These are phyloP conservation scores for Colletotrichum sansevieriae DNA, from an alignment of 2,329 filamentous ascomycete genomes.

Conservation along the genomic window DNA sequence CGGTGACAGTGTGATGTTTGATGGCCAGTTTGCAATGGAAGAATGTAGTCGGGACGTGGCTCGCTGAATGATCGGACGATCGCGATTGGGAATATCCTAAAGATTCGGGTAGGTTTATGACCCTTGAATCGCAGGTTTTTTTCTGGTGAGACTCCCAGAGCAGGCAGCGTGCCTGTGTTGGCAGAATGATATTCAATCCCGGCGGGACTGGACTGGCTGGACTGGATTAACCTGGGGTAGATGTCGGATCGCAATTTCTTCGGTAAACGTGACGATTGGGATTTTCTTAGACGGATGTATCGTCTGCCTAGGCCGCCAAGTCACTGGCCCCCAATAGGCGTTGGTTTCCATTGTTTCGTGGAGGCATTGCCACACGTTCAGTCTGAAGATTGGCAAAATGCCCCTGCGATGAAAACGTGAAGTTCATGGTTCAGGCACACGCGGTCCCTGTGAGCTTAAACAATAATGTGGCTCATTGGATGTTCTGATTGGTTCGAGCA, in stretches of 20 bases:
- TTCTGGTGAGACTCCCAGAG: not conserved
- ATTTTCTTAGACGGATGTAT: not conserved
- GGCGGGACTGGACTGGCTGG: conserved; percentile 23
- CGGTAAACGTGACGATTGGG: not conserved
- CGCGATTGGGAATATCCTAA: not conserved
- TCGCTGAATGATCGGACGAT: not conserved
- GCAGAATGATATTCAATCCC: conserved; percentile 11
- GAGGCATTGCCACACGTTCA: conserved; percentile 10
- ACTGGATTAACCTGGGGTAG: conserved; percentile 17
- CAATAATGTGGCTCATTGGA: conserved; percentile 23
- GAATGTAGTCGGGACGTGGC: conserved; percentile 7
- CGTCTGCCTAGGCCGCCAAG: not conserved
- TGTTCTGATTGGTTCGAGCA: conserved; percentile 25
- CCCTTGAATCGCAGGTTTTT: conserved; percentile 5
- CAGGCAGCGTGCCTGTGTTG: conserved; percentile 28
- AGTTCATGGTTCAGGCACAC: conserved; percentile 33
- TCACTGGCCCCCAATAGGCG: conserved; percentile 13
- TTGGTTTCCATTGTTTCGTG: not conserved
- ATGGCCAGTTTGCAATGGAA: not conserved
- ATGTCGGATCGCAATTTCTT: not conserved
- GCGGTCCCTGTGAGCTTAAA: conserved; percentile 40
- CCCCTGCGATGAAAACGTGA: conserved; percentile 7
- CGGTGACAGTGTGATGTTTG: not conserved
- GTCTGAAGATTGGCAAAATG: conserved; percentile 20
- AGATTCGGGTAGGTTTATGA: not conserved